Conservation (phyloP, 495 filamentous ascomycete species). For the Melanomma pulvis-pyrius region DNA sequence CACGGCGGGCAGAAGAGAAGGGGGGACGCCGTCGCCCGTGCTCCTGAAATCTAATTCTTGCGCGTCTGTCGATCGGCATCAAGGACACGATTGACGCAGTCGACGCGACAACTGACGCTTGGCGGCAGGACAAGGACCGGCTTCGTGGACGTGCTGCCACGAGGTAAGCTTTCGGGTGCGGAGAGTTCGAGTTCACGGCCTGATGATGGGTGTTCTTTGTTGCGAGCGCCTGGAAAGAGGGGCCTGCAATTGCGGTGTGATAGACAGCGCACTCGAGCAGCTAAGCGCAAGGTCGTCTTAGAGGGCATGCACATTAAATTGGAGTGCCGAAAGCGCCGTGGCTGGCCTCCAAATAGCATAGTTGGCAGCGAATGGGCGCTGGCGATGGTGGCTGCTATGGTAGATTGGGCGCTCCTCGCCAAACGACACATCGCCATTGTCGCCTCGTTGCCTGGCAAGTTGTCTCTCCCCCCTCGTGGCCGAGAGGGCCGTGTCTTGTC, state of each 20-base stretch:
- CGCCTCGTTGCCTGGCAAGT: not conserved
- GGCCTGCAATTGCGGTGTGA: not conserved
- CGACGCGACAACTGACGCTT: not conserved
- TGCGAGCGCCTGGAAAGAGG: not conserved
- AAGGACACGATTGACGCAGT: not conserved
- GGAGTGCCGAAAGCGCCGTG: slow-evolving; percentile 4
- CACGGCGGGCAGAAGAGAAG: not conserved
- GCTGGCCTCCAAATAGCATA: not conserved
- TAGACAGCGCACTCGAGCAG: not conserved
- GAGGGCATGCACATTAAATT: slow-evolving; percentile 17
- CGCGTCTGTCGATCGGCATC: not conserved
- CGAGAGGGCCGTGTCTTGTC: not conserved
- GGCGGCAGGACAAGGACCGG: slow-evolving; percentile 17
- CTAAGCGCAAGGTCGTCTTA: slow-evolving; percentile 19
- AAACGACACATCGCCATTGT: not conserved
- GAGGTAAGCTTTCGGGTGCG: slow-evolving; percentile 20
- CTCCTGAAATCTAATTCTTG: slow-evolving; percentile 28
- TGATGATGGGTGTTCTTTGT: not conserved
- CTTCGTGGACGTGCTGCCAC: slow-evolving; percentile 17
- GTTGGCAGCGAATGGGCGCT: not conserved
- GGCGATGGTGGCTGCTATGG: not conserved
- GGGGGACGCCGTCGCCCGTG: slow-evolving; percentile 13
- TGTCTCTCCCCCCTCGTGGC: not conserved
- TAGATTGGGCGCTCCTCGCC: not conserved
- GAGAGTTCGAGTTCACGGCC: slow-evolving; percentile 13